Percentiles rank a stretch among this genome's conserved stretches.
These are phyloP conservation scores for Macrophomina pseudophaseolina DNA, from an alignment of 2,329 filamentous ascomycete species.

Conservation along the genomic window DNA sequence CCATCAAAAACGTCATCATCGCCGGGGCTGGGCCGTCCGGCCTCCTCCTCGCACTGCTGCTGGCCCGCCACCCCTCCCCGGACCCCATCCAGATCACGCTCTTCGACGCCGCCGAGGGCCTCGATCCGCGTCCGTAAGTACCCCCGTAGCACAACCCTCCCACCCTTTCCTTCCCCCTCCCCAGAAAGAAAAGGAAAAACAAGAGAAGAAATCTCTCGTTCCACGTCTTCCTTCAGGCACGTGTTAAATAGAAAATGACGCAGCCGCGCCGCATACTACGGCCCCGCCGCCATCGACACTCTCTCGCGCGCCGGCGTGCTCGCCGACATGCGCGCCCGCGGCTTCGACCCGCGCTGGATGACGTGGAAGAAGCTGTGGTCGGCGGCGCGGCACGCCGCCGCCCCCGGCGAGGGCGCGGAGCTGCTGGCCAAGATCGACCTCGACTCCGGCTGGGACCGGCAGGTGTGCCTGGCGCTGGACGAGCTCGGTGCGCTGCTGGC, in stretches of 20 bases:
- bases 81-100: slow-evolving; percentile 49
- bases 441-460: slow-evolving; percentile 36
- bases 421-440: slow-evolving; percentile 29
- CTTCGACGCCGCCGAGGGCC: slow-evolving; percentile 59
- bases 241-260: too few relatives aligned
- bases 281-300: slow-evolving; percentile 62
- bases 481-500: slow-evolving; percentile 37
- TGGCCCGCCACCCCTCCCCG: slow-evolving; percentile 58
- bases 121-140: slow-evolving; percentile 60
- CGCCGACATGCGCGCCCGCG: slow-evolving; percentile 52
- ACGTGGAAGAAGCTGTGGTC: slow-evolving; percentile 25
- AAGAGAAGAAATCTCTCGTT: too few relatives aligned
- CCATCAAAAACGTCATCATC: slow-evolving; percentile 35
- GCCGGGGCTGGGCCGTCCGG: slow-evolving; percentile 42
- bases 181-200: too few relatives aligned
- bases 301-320: slow-evolving; percentile 65
- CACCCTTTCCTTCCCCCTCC: too few relatives aligned
- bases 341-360: slow-evolving; percentile 39
- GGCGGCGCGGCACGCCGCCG: slow-evolving; percentile 32
- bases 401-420: slow-evolving; percentile 29
- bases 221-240: not conserved
- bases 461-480: slow-evolving; percentile 41
- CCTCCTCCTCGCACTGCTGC: slow-evolving; percentile 50
- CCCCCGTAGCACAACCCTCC: too few relatives aligned
- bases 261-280: slow-evolving; percentile 65